Evolutionary conservation across 2,329 filamentous ascomycete genomes (phyloP).

Genomic region (Phaeoacremonium minimum): DNA sequence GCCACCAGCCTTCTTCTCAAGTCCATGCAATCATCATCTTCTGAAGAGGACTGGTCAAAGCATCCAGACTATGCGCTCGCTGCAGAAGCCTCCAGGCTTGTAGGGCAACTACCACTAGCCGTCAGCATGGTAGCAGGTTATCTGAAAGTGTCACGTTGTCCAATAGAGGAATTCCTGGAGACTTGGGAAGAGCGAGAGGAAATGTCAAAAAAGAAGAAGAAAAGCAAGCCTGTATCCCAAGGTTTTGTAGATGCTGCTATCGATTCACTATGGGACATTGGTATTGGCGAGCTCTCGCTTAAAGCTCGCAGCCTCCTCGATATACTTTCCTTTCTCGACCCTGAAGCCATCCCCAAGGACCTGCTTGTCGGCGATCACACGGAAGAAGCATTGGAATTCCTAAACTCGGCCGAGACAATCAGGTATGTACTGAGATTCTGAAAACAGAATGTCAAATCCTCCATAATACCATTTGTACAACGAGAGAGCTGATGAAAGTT

Average conservation of each 20-base stretch:
- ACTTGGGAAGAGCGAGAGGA: slow-evolving; percentile 14
- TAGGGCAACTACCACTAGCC: slow-evolving; percentile 13
- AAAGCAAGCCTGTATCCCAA: background rate
- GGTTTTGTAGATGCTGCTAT: slow-evolving; percentile 4
- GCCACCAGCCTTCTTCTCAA: slow-evolving; percentile 6
- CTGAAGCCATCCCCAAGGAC: slow-evolving; percentile 12
- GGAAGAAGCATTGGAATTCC: slow-evolving; percentile 10
- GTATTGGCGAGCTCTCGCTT: slow-evolving; percentile 11
- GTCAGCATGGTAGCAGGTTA: slow-evolving; percentile 15
- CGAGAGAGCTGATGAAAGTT: background rate
- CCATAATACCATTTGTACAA: too few species aligned
- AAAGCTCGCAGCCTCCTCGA: slow-evolving; percentile 12
- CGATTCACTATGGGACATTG: slow-evolving; percentile 14
- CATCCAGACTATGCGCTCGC: slow-evolving; percentile 12
- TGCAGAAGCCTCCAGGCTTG: slow-evolving; percentile 7
- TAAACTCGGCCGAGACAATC: slow-evolving; percentile 7
- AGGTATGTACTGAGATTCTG: slow-evolving; percentile 5
- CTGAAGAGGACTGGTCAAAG: background rate
- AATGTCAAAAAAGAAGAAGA: slow-evolving; percentile 2
- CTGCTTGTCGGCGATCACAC: slow-evolving; percentile 14
- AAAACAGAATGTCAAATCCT: too few species aligned
- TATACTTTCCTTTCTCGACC: slow-evolving; percentile 14
- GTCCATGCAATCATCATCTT: slow-evolving; percentile 4
- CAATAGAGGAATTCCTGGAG: slow-evolving; percentile 14
- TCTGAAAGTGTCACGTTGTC: slow-evolving; percentile 11